These are phyloP conservation scores for Arxiozyma telluris DNA, from an alignment of 1,139 yeast species.

Conservation along the genomic window DNA sequence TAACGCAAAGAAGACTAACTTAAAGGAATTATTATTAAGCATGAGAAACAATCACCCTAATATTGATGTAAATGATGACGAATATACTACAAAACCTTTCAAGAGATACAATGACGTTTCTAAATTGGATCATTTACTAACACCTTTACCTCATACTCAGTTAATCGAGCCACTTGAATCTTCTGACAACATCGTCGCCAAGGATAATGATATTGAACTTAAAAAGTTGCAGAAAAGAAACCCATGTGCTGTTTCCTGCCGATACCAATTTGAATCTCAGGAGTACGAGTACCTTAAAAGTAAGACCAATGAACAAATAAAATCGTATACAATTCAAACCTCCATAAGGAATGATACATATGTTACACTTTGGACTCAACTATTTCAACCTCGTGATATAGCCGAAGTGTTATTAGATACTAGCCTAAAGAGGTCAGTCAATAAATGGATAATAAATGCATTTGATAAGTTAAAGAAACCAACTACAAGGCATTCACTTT, in stretches of 20 bases:
- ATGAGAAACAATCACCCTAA: constrained; percentile 4
- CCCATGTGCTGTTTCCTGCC: not conserved
- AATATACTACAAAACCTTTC: constrained; percentile 2
- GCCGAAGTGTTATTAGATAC: constrained; percentile 35
- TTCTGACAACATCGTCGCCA: not conserved
- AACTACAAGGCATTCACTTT: constrained; percentile 32
- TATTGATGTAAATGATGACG: not conserved
- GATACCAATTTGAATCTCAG: constrained; percentile 5
- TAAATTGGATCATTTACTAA: constrained; percentile 10
- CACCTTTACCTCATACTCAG: constrained; percentile 19
- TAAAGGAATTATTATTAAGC: constrained; percentile 14
- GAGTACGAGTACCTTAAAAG: constrained; percentile 10
- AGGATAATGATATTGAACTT: not conserved
- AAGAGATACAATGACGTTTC: constrained; percentile 13
- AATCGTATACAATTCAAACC: not conserved
- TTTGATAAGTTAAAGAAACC: constrained; percentile 37
- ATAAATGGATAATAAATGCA: constrained; percentile 43
- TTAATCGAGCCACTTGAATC: constrained; percentile 7
- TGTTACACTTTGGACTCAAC: constrained; percentile 35
- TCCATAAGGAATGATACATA: constrained; percentile 2
- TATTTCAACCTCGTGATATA: constrained; percentile 37
- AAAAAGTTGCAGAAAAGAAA: not conserved
- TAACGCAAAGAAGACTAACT: constrained; percentile 14
- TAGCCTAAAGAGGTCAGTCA: constrained; percentile 25
- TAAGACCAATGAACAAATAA: not conserved